Conservation (phyloP, 495 filamentous ascomycete species). For the Cairneyella variabilis region DNA sequence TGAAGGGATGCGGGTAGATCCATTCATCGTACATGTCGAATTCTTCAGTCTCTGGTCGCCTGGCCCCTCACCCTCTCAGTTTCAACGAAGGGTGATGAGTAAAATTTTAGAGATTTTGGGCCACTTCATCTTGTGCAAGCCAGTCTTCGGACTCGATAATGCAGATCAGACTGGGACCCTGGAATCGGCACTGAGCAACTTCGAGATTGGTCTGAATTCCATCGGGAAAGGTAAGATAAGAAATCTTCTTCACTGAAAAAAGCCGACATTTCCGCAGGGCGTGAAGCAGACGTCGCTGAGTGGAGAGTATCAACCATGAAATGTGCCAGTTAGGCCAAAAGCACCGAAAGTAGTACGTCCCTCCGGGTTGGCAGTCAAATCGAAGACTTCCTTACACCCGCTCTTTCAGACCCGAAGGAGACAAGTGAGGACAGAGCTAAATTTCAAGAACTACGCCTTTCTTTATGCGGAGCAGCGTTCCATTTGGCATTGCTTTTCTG, state of each 20-base stretch:
- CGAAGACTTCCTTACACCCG: background rate
- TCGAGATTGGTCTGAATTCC: background rate
- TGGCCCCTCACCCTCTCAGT: background rate
- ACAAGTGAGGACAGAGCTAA: background rate
- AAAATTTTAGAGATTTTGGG: background rate
- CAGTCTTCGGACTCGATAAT: background rate
- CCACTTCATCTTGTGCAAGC: background rate
- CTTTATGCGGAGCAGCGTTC: background rate
- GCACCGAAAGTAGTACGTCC: background rate
- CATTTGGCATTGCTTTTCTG: background rate
- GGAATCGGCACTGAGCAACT: background rate
- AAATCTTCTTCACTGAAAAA: background rate
- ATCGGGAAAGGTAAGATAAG: background rate
- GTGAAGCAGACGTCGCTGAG: background rate
- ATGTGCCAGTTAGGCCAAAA: background rate
- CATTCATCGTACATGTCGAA: slow-evolving; percentile 49
- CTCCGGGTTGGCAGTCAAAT: background rate
- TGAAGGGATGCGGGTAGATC: slow-evolving; percentile 47
- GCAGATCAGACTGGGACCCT: background rate
- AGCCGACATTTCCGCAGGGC: background rate
- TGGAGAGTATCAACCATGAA: background rate
- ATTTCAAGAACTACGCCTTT: background rate
- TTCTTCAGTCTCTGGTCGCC: background rate
- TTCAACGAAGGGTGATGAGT: background rate
- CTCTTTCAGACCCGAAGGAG: background rate